Conservation (phyloP, 345 rosid species). For the Stellera chamaejasme region DNA sequence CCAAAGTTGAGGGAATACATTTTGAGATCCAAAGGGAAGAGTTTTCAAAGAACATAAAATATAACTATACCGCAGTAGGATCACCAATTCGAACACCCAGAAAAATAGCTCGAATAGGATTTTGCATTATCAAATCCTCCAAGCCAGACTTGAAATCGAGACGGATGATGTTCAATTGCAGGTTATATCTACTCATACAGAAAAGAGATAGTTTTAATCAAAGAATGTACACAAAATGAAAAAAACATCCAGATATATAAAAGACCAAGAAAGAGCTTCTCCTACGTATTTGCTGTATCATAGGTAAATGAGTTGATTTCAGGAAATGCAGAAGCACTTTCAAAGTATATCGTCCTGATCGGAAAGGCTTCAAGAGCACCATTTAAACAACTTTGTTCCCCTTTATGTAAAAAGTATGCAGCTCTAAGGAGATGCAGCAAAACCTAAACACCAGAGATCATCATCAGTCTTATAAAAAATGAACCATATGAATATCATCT, state of each 20-base stretch:
- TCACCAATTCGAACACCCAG: constrained; percentile 99
- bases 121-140: constrained; percentile 69
- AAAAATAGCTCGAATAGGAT: constrained; percentile 89
- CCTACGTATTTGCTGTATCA: constrained; percentile 70
- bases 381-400: constrained; percentile 45
- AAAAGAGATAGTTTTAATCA: constrained; percentile 14
- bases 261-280: background rate
- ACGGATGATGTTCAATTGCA: constrained; percentile 72
- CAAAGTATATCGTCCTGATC: constrained; percentile 84
- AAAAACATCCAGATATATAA: too few relatives aligned
- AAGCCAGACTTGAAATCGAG: constrained; percentile 94
- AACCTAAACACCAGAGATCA: constrained; percentile 48
- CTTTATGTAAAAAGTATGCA: constrained; percentile 68
- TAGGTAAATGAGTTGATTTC: constrained; percentile 91
- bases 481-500: constrained; percentile 7
- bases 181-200: constrained; percentile 52
- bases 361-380: constrained; percentile 60
- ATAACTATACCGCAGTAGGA: constrained; percentile 87
- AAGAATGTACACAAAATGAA: background rate
- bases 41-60: background rate
- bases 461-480: constrained; percentile 14
- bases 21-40: too few relatives aligned
- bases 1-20: too few relatives aligned
- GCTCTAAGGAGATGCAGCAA: constrained; percentile 92
- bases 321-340: constrained; percentile 74